Conservation (phyloP, 2,329 filamentous ascomycete genomes). For the Verticillium nubilum region DNA sequence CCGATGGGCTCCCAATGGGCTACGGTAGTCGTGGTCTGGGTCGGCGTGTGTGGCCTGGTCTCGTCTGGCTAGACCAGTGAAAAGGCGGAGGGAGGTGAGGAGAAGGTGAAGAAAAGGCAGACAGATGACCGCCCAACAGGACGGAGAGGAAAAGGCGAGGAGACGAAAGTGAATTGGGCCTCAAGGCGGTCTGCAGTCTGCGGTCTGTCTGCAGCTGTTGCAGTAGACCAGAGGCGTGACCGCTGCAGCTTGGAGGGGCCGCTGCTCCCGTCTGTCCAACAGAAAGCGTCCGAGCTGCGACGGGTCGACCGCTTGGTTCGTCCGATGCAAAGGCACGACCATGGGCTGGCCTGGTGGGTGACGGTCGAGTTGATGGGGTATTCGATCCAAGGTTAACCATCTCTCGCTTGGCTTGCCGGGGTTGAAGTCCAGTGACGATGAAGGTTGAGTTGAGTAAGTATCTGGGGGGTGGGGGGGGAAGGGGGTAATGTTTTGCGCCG, state of each 20-base stretch:
- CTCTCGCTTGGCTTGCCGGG: not conserved
- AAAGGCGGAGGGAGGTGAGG: not conserved
- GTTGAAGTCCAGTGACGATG: not conserved
- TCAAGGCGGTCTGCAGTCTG: constrained; percentile 4
- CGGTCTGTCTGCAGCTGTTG: not conserved
- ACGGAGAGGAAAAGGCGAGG: not conserved
- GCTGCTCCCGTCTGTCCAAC: not conserved
- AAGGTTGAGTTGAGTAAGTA: not conserved
- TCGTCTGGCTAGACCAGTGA: not conserved
- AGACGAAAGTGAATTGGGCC: constrained; percentile 1
- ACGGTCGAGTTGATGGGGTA: not conserved
- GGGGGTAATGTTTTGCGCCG: no score
- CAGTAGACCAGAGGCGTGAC: not conserved
- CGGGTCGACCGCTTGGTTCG: not conserved
- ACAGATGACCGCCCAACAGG: not conserved
- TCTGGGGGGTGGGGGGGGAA: no score
- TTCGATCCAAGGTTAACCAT: not conserved
- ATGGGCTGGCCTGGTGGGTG: not conserved
- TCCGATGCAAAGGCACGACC: not conserved
- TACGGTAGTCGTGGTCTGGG: constrained; percentile 1
- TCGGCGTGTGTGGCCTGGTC: not conserved
- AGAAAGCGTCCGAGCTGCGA: not conserved
- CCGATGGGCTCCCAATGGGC: constrained; percentile 10
- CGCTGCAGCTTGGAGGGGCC: not conserved
- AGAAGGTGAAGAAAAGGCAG: not conserved